Base-by-base conservation (phyloP, 345 rosid genomes). In the Capsella bursapastoris region DNA sequence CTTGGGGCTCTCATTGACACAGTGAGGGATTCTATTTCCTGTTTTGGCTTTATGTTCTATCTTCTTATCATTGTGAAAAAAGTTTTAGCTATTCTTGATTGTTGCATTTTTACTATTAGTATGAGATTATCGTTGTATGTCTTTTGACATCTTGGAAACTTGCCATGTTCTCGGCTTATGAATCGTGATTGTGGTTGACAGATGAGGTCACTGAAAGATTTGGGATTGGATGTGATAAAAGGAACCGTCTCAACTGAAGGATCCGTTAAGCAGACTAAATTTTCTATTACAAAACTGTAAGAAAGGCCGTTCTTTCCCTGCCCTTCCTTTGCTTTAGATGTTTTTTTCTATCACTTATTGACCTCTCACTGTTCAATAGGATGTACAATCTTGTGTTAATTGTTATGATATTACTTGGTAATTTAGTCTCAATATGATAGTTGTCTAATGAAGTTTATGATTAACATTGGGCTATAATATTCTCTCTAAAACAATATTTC, bases 1-100 rank as follows among this genome's bases (percentile, higher is more conserved):
- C 87, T 95, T 64, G 99, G 99, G 61, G 97, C 97, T 66, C 91
- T 95, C 28, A 81, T 92, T 84, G 97, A 95, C 83, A 95, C 99
- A 5, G 97, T 91, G 75, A 81, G 56, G 49, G 68, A 1, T 57
- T 70, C 61, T 62, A 1, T 43, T 1, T 44, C 61, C 67, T 64
- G 18, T 38, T 70, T 48, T 48, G 8, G 12, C 61, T 75, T 31
- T 43, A 8, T 3, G 43, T 64, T 5, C 13, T 48, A 4, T 34
- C 44, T 51, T 72, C 44, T 51, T 72, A 41, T 59, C 1, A 7
- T 7, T 48, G 49, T 63, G 44, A 48, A 14, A 66, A 28, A 45
- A 7, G 14, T 29, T 61, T 43, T 55, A 22, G 47, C 15, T 64
- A 15, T 50, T 55, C 18, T 45, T 61, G 35, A 43, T 69, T 62